Evolutionary conservation across 2,329 filamentous ascomycete species (phyloP).

Genomic region (Shiraia sp.): DNA sequence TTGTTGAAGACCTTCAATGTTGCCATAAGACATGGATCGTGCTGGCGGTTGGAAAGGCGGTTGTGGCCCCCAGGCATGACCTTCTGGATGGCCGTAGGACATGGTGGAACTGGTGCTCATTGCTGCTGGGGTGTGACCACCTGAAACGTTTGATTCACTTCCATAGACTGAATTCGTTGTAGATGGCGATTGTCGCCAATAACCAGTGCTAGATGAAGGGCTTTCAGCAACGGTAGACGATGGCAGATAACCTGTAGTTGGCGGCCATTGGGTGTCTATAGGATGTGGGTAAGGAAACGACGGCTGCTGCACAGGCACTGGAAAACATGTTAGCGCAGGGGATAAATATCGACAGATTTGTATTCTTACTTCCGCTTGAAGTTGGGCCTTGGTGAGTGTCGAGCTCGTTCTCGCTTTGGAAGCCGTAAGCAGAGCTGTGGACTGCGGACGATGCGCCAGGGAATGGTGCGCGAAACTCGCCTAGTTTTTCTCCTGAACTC

Average conservation of each 20-base stretch:
- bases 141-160: constrained; percentile 42
- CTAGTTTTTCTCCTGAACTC: constrained; percentile 29
- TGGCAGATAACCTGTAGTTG: constrained; percentile 34
- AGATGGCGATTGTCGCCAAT: constrained; percentile 42
- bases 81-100: constrained; percentile 39
- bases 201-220: constrained; percentile 35
- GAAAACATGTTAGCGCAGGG: constrained; percentile 17
- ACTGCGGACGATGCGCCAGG: constrained; percentile 15
- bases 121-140: constrained; percentile 38
- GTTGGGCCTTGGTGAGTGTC: constrained; percentile 29
- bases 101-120: constrained; percentile 43
- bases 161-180: constrained; percentile 41
- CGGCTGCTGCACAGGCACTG: constrained; percentile 38
- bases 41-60: constrained; percentile 36
- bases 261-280: constrained; percentile 44
- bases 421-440: constrained; percentile 27
- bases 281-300: constrained; percentile 40
- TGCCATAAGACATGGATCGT: constrained; percentile 46
- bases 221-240: constrained; percentile 42
- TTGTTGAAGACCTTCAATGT: constrained; percentile 42
- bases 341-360: background rate
- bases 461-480: constrained; percentile 38
- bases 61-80: constrained; percentile 32
- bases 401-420: constrained; percentile 29
- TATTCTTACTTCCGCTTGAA: constrained; percentile 34